Percentiles rank a stretch among this genome's conserved stretches.
These are phyloP conservation scores for Solanum hybrid DNA, from an alignment of 305 asterid genomes.

Conservation along the genomic window DNA sequence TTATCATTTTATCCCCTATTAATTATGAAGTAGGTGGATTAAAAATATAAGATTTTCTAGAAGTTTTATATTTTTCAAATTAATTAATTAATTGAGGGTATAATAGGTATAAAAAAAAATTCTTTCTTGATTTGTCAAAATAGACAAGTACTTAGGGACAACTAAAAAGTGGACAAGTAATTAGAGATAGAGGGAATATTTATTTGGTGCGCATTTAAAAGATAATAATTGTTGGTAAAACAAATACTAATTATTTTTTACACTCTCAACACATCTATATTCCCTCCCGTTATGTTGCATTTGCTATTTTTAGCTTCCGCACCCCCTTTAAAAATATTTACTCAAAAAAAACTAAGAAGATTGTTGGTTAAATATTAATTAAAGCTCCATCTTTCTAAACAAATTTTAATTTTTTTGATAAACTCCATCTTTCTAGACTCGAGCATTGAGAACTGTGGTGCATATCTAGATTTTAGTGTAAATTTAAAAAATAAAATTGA, in stretches of 20 bases:
- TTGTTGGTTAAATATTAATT: not conserved
- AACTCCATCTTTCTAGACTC: not conserved
- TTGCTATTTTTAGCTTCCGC: not conserved
- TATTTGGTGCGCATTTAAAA: too few species aligned
- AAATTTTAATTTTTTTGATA: too few species aligned
- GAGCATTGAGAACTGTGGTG: not conserved
- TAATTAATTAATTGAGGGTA: not conserved
- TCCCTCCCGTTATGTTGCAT: not conserved
- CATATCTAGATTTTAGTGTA: not conserved
- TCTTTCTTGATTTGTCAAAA: not conserved
- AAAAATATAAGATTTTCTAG: too few species aligned
- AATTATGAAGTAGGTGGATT: too few species aligned
- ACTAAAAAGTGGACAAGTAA: too few species aligned
- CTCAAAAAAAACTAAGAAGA: not conserved
- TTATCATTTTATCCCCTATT: too few species aligned
- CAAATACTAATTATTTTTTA: not conserved
- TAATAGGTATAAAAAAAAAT: not conserved
- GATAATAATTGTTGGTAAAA: not conserved
- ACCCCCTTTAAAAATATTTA: not conserved
- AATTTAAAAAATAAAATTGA: not conserved
- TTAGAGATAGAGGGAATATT: not conserved
- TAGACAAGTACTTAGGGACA: too few species aligned
- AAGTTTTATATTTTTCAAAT: not conserved
- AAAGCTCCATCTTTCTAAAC: not conserved
- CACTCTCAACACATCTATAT: not conserved